These are phyloP conservation scores for Teunomyces atbi DNA, from an alignment of 805 yeast genomes.

Conservation along the genomic window DNA sequence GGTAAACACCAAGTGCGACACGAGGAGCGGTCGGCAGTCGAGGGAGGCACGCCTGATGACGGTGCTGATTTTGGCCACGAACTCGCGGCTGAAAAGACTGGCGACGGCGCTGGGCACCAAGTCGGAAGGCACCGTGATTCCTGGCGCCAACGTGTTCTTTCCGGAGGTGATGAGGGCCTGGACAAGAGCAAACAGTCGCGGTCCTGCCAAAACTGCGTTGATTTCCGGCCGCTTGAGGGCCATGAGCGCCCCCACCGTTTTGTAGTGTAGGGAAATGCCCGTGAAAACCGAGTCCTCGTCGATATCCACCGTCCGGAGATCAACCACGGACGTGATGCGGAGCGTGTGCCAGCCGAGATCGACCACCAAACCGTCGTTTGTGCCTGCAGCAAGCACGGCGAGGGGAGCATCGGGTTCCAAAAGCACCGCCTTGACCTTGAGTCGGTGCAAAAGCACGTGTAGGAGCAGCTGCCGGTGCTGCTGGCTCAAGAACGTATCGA, in stretches of 20 bases:
- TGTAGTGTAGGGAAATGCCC: constrained; percentile 20
- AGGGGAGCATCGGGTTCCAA: constrained; percentile 19
- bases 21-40: constrained; percentile 18
- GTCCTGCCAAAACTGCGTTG: constrained; percentile 7
- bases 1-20: constrained; percentile 20
- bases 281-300: constrained; percentile 6
- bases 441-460: constrained; percentile 18
- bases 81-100: constrained; percentile 6
- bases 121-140: constrained; percentile 10
- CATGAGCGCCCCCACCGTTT: constrained; percentile 13
- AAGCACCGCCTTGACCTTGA: constrained; percentile 24
- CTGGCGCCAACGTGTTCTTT: constrained; percentile 11
- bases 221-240: constrained; percentile 10
- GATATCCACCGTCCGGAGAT: constrained; percentile 16
- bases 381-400: constrained; percentile 19
- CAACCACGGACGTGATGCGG: constrained; percentile 19
- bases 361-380: constrained; percentile 25
- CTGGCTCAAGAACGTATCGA: constrained; percentile 17
- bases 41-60: constrained; percentile 13
- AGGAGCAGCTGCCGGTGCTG: constrained; percentile 16
- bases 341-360: constrained; percentile 28
- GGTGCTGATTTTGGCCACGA: constrained; percentile 7
- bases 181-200: constrained; percentile 16
- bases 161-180: constrained; percentile 15
- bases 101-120: constrained; percentile 15